phyloP scores from a whole-genome alignment of 331 rosid species.

The Malus hybrid region DNA sequence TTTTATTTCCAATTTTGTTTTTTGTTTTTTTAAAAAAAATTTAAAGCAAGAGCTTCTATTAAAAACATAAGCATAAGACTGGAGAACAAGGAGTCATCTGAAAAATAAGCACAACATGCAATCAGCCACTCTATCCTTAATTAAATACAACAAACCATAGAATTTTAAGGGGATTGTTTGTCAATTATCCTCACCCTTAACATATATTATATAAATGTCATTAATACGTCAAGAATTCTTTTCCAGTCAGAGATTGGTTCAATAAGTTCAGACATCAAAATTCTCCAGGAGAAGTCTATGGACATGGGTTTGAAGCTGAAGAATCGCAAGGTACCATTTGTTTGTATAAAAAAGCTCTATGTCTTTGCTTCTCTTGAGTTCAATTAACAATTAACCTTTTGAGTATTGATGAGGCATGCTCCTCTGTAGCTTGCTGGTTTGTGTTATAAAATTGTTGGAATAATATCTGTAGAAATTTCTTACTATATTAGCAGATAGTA shows the following conservation, averaged over 20 bases:
- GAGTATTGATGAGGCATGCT: not conserved
- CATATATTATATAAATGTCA: not conserved
- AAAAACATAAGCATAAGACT: not conserved
- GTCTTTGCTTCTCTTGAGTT: not conserved
- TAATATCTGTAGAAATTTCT: not conserved
- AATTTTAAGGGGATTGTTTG: not conserved
- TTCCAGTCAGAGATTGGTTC: conserved; percentile 91
- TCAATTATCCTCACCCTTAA: not conserved
- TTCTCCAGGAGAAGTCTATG: conserved; percentile 97
- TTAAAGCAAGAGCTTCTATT: not conserved
- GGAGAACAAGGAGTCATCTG: not conserved
- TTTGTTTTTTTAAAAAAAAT: not conserved
- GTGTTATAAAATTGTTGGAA: not conserved
- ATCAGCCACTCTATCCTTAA: not conserved
- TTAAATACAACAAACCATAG: not conserved
- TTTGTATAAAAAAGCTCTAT: not conserved
- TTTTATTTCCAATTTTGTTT: not conserved
- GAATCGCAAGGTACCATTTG: conserved; percentile 83
- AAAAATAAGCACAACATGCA: not conserved
- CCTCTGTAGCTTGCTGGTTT: not conserved
- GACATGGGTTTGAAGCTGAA: conserved; percentile 93
- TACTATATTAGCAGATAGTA: not conserved
- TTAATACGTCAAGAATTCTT: conserved; percentile 1
- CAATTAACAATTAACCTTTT: not conserved
- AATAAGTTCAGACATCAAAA: conserved; percentile 79